Evolutionary conservation across 345 rosid species (phyloP), one percentile per base, ranked within the genome.

Genomic region (Kandelia obovata): DNA sequence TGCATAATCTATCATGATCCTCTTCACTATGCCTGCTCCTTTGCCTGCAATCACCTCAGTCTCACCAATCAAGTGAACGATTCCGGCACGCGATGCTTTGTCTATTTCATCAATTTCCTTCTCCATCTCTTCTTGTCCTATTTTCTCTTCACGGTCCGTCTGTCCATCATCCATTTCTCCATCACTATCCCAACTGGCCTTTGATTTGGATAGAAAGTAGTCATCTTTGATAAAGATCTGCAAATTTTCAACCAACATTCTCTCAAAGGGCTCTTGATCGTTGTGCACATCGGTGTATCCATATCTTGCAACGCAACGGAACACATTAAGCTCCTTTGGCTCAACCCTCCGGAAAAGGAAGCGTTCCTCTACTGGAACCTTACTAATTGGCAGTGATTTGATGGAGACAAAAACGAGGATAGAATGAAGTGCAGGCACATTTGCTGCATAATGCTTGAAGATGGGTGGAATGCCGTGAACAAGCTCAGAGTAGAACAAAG

Each of bases 21-120:
- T 79, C 73, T 86, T 81, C 56, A 67, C 62, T 16, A 83, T 9
- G 11, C 79, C 62, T 2, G 88, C 64, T 58, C 83, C 86, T 75
- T 76, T 65, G 32, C 58, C 59, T 1, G 89, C 88, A 61, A 77
- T 53, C 61, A 83, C 85, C 49, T 83, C 88, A 32, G 43, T 80
- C 71, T 87, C 88, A 0, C 89, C 88, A 7, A 87, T 69, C 65
- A 87, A 69, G 58, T 87, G 86, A 39, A 87, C 88, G 1, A 81
- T 69, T 3, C 89, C 71, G 0, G 53, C 66, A 21, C 80, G 1
- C 51, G 84, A 28, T 74, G 86, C 68, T 34, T 73, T 65, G 11
- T 49, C 57, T 6, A 72, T 34, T 21, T 58, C 31, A 4, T 61
- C 70, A 71, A 76, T 72, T 15, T 20, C 62, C 26, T 1, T 26